These are phyloP conservation scores for Lentinus tigrinus DNA, from an alignment of 768 basidiomycete species.

Conservation along the genomic window DNA sequence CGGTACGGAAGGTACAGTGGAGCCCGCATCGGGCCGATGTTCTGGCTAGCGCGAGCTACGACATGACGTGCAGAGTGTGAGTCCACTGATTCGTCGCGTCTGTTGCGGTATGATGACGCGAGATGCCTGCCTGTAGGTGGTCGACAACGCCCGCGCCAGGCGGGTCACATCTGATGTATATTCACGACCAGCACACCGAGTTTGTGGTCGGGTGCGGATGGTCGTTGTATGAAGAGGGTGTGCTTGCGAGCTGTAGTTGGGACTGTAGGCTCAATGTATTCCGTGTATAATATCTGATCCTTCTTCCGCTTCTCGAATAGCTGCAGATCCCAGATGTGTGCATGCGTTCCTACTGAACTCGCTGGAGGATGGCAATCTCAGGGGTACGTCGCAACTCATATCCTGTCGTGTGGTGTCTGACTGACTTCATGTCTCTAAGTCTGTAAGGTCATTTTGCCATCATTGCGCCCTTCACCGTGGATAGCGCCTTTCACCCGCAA, in stretches of 20 bases:
- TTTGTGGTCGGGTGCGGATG: conserved; percentile 91
- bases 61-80: conserved; percentile 94
- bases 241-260: conserved; percentile 91
- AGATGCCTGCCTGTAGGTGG: conserved; percentile 48
- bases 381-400: too few relatives aligned
- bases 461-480: too few relatives aligned
- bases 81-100: conserved; percentile 33
- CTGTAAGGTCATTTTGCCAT: too few relatives aligned
- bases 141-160: conserved; percentile 56
- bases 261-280: conserved; percentile 83
- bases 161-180: conserved; percentile 55
- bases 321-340: not conserved
- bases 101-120: not conserved
- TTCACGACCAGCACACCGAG: conserved; percentile 90
- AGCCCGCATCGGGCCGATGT: conserved; percentile 74
- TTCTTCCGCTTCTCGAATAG: too few relatives aligned
- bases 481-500: too few relatives aligned
- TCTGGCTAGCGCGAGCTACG: conserved; percentile 78
- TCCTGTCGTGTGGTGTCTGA: too few relatives aligned
- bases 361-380: too few relatives aligned
- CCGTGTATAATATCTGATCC: conserved; percentile 31
- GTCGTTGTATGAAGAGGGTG: conserved; percentile 88
- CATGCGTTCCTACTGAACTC: too few relatives aligned
- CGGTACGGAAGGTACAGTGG: conserved; percentile 88
- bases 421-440: too few relatives aligned